Percentiles rank a stretch among this genome's conserved stretches.
Evolutionary conservation across 2,329 filamentous ascomycete genomes (phyloP).

Genomic region (Coleophoma eucalyptorum): DNA sequence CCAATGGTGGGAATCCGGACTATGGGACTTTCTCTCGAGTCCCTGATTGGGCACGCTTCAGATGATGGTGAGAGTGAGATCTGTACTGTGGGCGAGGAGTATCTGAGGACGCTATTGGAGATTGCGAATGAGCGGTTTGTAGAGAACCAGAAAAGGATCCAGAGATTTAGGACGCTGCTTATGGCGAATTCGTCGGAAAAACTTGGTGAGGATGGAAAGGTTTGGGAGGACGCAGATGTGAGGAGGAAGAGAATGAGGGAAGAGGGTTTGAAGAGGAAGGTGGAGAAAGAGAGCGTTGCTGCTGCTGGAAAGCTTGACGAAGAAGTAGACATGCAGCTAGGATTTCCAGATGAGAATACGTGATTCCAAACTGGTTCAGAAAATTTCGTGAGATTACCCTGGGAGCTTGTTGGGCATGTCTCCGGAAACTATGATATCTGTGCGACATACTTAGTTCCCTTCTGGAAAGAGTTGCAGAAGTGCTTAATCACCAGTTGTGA

Average conservation of each 20-base stretch:
- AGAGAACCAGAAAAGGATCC: slow-evolving; percentile 65
- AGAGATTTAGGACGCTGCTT: slow-evolving; percentile 52
- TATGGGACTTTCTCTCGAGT: slow-evolving; percentile 78
- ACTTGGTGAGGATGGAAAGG: slow-evolving; percentile 18
- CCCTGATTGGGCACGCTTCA: slow-evolving; percentile 62
- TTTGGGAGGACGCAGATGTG: slow-evolving; percentile 51
- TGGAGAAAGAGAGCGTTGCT: slow-evolving; percentile 5
- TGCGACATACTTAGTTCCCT: no score
- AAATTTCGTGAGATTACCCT: no score
- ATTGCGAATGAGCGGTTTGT: slow-evolving; percentile 73
- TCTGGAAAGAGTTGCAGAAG: no score
- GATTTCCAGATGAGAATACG: neutral
- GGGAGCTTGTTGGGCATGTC: no score
- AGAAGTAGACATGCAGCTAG: slow-evolving; percentile 1
- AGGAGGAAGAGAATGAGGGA: slow-evolving; percentile 52
- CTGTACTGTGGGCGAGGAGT: slow-evolving; percentile 59
- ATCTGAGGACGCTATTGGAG: slow-evolving; percentile 62
- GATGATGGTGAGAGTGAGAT: slow-evolving; percentile 32
- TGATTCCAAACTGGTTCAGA: neutral
- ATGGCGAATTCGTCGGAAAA: slow-evolving; percentile 5
- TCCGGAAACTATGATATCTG: no score
- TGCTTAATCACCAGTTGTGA: no score
- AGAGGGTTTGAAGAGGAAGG: slow-evolving; percentile 51
- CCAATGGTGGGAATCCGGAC: slow-evolving; percentile 86
- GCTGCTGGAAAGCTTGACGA: neutral